Evolutionary conservation across 768 basidiomycete species (phyloP), one percentile per base, ranked within the genome.

Genomic region (Infundibulicybe gibba): DNA sequence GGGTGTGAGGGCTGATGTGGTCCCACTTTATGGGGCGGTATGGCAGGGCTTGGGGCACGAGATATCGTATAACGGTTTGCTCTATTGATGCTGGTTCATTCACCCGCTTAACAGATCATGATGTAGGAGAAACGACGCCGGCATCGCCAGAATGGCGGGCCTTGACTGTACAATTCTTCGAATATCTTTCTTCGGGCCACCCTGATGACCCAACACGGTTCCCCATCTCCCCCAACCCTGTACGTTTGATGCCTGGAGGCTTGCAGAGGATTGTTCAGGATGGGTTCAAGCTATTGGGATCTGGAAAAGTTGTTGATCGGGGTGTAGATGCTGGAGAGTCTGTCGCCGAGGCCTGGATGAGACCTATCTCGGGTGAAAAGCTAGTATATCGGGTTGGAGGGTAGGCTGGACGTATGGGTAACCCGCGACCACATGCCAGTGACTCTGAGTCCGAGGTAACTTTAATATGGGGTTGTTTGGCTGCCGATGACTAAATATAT

Each of bases 41-140:
- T 69, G 67, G 65, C 50, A 48, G 14, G 66, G 65, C 12, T 54
- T 69, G 16, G 66, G 65, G 8, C 55, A 65, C 44, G 64, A 66
- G 31, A 53, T 68, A 25, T 3, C 48, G 0, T 66, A 64, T 37
- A 65, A 64, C 41, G 51, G 67, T 61, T 48, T 19, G 60, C 38
- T 13, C 11, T 25, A 16, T 35, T 14, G 34, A 10, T 20, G 19
- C 11, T 12, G 15, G 32, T 44, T 37, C 12, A 34, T 32, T 4
- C 38, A 16, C 13, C 34, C 32, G 25, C n/a, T 35, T 8, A n/a
- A 44, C 12, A 1, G 9, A 3, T 35, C 44, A 3, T 14, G 39
- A 17, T 8, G 8, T 32, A 66, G 66, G 45, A 14, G 61, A 52
- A 44, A 49, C 31, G 8, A 53, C 64, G 13, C 62, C 59, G 0